Base-by-base conservation (phyloP, 1,284 basidiomycete genomes). In the Erythrobasidium hasegawianum region DNA sequence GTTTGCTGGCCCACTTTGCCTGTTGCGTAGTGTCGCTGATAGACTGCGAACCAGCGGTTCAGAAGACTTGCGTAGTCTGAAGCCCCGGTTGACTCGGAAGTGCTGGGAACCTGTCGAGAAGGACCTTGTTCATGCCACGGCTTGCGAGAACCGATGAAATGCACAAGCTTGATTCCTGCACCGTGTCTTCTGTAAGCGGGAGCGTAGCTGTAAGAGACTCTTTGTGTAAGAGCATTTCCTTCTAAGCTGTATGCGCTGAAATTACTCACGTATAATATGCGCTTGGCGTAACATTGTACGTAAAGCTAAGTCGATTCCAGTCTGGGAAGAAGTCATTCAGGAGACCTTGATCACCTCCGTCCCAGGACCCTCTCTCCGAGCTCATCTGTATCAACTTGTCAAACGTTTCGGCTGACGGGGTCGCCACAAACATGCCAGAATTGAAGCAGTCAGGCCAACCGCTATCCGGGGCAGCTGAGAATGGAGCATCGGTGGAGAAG, bases 381-480 rank as follows among this genome's bases (percentile, higher is more conserved):
- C 89, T 83, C 59, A 94, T 81, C 13, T 81, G 78, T 67, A 81
- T 83, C 58, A 97, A 81, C 55, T 86, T 83, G 1, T 83, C 80
- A 77, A 96, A 97, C 72, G 92, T 92, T 59, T 85, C 83, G 71
- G 87, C 81, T 1, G 86, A 85, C 0, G 95, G 95, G 45, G 83
- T 83, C 53, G 94, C 79, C 62, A 97, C 90, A 80, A 98, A 84
- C 53, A 97, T 86, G 45, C 95, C 95, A 24, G 93, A 95, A 77
- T 97, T 98, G 81, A 98, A 97, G 68, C 95, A 93, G 78, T 98
- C 95, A 43, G 95, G 95, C 95, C 95, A 98, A 71, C 95, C 95
- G 29, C 91, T 89, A 77, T 98, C 95, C 4, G 95, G 91, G 16
- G 86, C 88, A 10, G 95, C 95, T 47, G 93, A 88, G 71, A 83